Evolutionary conservation across 352 stramenopile species (phyloP).

Genomic region (Globisporangium perplexum): DNA sequence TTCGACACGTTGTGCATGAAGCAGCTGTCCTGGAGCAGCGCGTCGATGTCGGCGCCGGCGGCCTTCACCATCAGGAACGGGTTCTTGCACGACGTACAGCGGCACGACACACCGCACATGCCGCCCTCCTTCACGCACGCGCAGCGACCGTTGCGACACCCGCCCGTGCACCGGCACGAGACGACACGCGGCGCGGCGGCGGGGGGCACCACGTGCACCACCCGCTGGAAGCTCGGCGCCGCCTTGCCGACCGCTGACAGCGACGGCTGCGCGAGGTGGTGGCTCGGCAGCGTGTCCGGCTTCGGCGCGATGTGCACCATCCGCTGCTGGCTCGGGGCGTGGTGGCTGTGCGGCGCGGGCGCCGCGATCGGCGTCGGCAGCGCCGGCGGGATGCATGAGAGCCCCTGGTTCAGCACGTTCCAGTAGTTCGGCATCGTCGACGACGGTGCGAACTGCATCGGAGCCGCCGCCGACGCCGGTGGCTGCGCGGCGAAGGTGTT

Average conservation of each 20-base stretch:
- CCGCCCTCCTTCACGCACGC: constrained; percentile 79
- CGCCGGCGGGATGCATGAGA: constrained; percentile 20
- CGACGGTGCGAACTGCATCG: constrained; percentile 52
- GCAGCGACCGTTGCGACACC: constrained; percentile 75
- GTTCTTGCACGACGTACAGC: constrained; percentile 86
- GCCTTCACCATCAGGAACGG: constrained; percentile 80
- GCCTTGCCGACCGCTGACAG: not conserved
- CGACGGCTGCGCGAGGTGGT: constrained; percentile 10
- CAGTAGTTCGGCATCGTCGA: constrained; percentile 83
- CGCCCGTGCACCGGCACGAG: constrained; percentile 74
- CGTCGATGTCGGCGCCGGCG: constrained; percentile 67
- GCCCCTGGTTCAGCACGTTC: constrained; percentile 77
- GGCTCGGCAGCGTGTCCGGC: constrained; percentile 27
- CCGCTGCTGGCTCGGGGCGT: constrained; percentile 23
- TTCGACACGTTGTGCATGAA: constrained; percentile 88
- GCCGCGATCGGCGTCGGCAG: constrained; percentile 6
- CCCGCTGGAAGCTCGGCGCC: not conserved
- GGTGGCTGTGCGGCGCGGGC: constrained; percentile 4
- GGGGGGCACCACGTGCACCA: not conserved
- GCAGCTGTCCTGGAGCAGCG: constrained; percentile 65
- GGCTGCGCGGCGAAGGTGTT: not conserved
- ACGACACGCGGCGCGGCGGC: constrained; percentile 29
- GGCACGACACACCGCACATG: constrained; percentile 69
- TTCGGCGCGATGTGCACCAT: constrained; percentile 82
- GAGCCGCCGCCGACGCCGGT: constrained; percentile 2